A percentile compares a stretch with the other conserved stretches of the same genome.
Evolutionary conservation across 1,139 yeast species (phyloP).

Genomic region (Suhomyces guaymorum): DNA sequence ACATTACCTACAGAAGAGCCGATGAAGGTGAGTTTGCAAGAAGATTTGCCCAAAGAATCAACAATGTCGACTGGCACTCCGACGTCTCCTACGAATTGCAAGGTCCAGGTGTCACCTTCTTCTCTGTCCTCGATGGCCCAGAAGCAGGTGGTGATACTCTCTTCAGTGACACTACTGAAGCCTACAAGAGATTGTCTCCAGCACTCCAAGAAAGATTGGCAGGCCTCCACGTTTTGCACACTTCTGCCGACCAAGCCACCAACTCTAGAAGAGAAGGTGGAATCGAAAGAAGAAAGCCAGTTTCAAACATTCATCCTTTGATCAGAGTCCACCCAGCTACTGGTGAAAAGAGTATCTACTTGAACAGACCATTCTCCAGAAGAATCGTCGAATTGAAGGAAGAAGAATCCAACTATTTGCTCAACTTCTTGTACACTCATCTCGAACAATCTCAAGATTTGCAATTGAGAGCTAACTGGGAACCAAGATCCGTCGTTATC

Average conservation of each 20-base stretch:
- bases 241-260: constrained; percentile 28
- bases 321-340: constrained; percentile 62
- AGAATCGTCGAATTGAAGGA: constrained; percentile 55
- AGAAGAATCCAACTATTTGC: constrained; percentile 54
- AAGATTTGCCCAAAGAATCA: constrained; percentile 25
- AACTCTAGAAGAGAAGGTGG: constrained; percentile 40
- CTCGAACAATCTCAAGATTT: constrained; percentile 52
- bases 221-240: constrained; percentile 30
- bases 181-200: constrained; percentile 30
- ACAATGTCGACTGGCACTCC: constrained; percentile 42
- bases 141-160: constrained; percentile 43
- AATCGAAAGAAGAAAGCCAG: constrained; percentile 45
- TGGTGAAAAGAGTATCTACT: constrained; percentile 50
- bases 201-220: constrained; percentile 28
- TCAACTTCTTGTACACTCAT: constrained; percentile 51
- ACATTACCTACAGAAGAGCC: constrained; percentile 34
- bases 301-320: constrained; percentile 52
- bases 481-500: constrained; percentile 55
- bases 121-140: constrained; percentile 41
- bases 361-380: constrained; percentile 57
- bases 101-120: constrained; percentile 41
- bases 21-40: constrained; percentile 27
- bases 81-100: constrained; percentile 43
- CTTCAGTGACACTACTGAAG: constrained; percentile 30
- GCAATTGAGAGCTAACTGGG: constrained; percentile 60